Evolutionary conservation across 306 rosid species (phyloP), one percentile per base, ranked within the genome.

Genomic region (Datisca glomerata): DNA sequence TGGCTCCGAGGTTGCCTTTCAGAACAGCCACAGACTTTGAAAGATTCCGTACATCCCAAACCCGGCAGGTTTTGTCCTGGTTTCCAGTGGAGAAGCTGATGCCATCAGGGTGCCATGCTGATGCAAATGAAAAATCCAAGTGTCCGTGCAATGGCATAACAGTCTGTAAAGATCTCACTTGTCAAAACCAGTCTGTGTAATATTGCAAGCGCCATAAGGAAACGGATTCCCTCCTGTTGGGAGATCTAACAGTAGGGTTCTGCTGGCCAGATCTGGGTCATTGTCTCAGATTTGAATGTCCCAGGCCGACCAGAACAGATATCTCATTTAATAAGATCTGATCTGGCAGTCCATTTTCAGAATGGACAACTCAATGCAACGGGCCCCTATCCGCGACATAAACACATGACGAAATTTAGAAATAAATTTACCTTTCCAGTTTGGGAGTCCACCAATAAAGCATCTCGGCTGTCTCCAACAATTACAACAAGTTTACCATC

Each of bases 31-130:
- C 79, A 12, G 96, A 80, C 65, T 74, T 74, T 11, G 96, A 85
- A 31, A 68, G 61, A 47, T 85, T 85, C 20, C 96, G 64, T 52
- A 71, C 65, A 60, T 85, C 96, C 96, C 96, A 85, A 44, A 85
- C 66, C 33, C 85, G 70, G 41, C 93, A 76, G 11, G 96, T 85
- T 61, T 85, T 85, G 68, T 85, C 96, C 66, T 80, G 96, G 67
- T 85, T 85, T 17, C 96, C 96, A 11, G 96, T 85, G 47, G 96
- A 85, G 31, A 85, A 80, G 49, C 82, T 64, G 41, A 28, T 6
- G 23, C 96, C 93, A 53, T 74, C 65, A 1, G 96, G 81, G 55
- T 85, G 84, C 96, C 96, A 85, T 7, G 96, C 85, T 24, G 96
- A 80, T 18, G 96, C 96, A 69, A 85, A 85, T 4, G 87, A 85